Evolutionary conservation across 1,284 basidiomycete genomes (phyloP).

Genomic region (Naganishia liquefaciens): DNA sequence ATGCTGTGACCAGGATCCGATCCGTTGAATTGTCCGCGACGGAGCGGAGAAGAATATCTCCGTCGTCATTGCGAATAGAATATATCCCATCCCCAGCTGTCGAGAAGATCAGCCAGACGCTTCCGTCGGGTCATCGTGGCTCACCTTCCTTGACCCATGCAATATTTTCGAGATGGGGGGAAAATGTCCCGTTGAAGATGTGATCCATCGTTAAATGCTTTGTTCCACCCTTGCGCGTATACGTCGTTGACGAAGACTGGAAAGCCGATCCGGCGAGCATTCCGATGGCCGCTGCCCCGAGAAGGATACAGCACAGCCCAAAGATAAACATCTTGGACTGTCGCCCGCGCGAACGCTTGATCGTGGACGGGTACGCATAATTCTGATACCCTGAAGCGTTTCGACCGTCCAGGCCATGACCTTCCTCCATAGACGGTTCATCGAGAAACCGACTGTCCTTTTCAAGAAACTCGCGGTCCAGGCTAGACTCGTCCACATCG

Average conservation of each 20-base stretch:
- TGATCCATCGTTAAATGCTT: slow-evolving; percentile 80
- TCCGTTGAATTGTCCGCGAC: slow-evolving; percentile 60
- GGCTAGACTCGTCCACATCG: slow-evolving; percentile 21
- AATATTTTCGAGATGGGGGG: slow-evolving; percentile 48
- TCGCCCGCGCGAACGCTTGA: slow-evolving; percentile 6
- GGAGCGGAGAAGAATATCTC: slow-evolving; percentile 72
- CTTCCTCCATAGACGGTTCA: slow-evolving; percentile 43
- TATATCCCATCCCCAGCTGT: slow-evolving; percentile 87
- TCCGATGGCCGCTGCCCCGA: slow-evolving; percentile 45
- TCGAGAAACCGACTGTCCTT: slow-evolving; percentile 45
- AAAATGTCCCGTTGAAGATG: slow-evolving; percentile 85
- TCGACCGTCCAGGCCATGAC: slow-evolving; percentile 31
- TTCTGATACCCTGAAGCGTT: slow-evolving; percentile 13
- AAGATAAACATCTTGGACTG: slow-evolving; percentile 43
- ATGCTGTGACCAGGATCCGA: slow-evolving; percentile 43
- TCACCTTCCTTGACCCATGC: slow-evolving; percentile 86
- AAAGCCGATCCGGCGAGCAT: slow-evolving; percentile 47
- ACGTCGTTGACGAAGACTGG: slow-evolving; percentile 42
- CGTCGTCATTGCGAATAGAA: slow-evolving; percentile 58
- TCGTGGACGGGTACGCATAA: slow-evolving; percentile 34
- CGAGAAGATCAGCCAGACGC: slow-evolving; percentile 6
- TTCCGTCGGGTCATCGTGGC: background rate
- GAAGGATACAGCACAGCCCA: slow-evolving; percentile 44
- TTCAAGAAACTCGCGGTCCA: slow-evolving; percentile 35
- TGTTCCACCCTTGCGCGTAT: slow-evolving; percentile 57